Evolutionary conservation across 495 filamentous ascomycete species (phyloP), one percentile per base, ranked within the genome.

Genomic region (Penicillium verhagenii): DNA sequence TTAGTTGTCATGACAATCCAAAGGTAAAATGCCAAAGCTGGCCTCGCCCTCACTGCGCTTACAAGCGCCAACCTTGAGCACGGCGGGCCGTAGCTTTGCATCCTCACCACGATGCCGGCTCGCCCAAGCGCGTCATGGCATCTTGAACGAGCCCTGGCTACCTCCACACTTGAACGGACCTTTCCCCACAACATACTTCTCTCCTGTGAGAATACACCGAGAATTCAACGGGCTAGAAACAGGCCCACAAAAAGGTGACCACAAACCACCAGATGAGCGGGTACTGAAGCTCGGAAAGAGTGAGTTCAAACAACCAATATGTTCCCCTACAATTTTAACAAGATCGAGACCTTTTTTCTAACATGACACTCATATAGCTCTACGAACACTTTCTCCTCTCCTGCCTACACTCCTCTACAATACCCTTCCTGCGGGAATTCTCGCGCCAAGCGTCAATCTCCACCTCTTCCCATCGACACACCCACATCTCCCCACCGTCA

Each of bases 391-490:
- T 28, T 94, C 95, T 72, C 83, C 88, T 24, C 88, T 86, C 53
- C 86, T 98, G 26, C 92, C 94, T 16, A 90, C 87, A 13, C 82
- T 98, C 24, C 80, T 98, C 16, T 86, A 89, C 60, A 87, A 92
- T 8, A 80, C 82, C 0, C 81, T 97, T 1, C 94, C 94, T 2
- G 84, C 86, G 43, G 84, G 90, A 40, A 89, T 98, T 61, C 88
- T 98, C 60, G 89, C 88, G 0, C 94, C 93, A 1, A 83, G 85
- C 64, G 94, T 97, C 57, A 87, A 85, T n/a, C 85, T 98, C 24
- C 88, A 96, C 70, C 88, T 97, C 52, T 98, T 98, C 74, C 94
- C 94, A 24, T 92, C 91, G 2, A 97, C 94, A 0, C 95, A 98
- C 64, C 95, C 92, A 2, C 89, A 97, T 66, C 89, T 98, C 11